phyloP scores from a whole-genome alignment of 352 stramenopile species.

The Phytopythium oedochilum region DNA sequence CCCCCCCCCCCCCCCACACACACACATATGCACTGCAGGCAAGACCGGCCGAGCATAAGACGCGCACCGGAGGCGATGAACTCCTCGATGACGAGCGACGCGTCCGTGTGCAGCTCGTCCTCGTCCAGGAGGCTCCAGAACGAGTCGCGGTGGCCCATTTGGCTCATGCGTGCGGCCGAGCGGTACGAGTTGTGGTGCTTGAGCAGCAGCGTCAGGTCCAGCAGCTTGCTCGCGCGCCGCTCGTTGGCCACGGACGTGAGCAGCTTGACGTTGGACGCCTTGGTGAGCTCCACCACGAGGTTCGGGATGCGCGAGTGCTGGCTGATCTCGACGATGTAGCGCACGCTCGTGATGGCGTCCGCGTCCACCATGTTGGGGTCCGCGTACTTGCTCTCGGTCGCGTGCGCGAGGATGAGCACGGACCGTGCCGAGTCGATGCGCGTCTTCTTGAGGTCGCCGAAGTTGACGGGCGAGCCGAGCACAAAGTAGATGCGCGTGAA shows the following conservation, averaged over 20 bases:
- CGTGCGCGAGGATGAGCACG: conserved; percentile 59
- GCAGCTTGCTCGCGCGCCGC: conserved; percentile 24
- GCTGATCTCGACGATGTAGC: conserved; percentile 79
- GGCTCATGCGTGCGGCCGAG: conserved; percentile 26
- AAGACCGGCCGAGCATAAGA: too few relatives aligned
- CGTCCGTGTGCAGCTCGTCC: conserved; percentile 18
- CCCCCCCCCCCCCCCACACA: too few relatives aligned
- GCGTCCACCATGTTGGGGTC: conserved; percentile 83
- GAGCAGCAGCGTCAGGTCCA: conserved; percentile 30
- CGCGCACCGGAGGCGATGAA: conserved; percentile 61
- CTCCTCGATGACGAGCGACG: conserved; percentile 57
- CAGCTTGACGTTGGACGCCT: conserved; percentile 75
- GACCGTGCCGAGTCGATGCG: conserved; percentile 50
- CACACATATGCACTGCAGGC: too few relatives aligned
- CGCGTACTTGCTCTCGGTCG: conserved; percentile 37
- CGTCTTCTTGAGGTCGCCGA: conserved; percentile 62
- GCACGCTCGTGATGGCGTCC: conserved; percentile 75
- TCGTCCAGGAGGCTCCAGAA: conserved; percentile 35
- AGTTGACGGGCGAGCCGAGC: conserved; percentile 67
- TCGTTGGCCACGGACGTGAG: conserved; percentile 69
- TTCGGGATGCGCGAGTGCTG: conserved; percentile 62
- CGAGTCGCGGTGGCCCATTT: conserved; percentile 29
- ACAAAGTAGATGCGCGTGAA: conserved; percentile 68
- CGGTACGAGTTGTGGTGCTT: conserved; percentile 42
- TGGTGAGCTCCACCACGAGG: conserved; percentile 67